Base-by-base conservation (phyloP, 192 early-diverging fungal genomes). In the Umbelopsis sp. region DNA sequence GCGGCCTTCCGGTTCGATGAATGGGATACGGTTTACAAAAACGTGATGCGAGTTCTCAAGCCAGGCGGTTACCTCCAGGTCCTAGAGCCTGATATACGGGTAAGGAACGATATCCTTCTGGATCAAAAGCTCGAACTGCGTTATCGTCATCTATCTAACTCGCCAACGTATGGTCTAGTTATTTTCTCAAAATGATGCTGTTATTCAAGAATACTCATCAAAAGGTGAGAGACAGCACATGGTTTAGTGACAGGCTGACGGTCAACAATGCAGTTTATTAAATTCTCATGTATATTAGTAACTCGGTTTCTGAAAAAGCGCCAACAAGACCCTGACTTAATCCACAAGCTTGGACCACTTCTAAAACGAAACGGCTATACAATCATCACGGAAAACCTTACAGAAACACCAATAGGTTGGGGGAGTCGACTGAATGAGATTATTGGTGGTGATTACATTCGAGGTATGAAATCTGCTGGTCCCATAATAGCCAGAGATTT, bases 51-150 rank as follows among this genome's bases (percentile, higher is more conserved):
- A 49, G 80, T 81, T 0, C 66, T 68, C 6, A 75, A 77, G 66
- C 76, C 80, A 1, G 77, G 76, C 20, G 80, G 80, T 1, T 81
- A 70, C 65, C 56, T 81, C 26, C 73, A 80, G 31, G 34, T 80
- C 45, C 51, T 72, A 21, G 76, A 77, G 25, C 51, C 72, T 22
- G 76, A 77, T 70, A 34, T 62, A n/a, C 56, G 56, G 56, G 56
- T 62, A 62, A 34, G 56, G 31, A 34, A 14, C 24, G n/a, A 49
- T 49, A 49, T 49, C 0, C 47, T 49, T 49, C 1, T 49, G 47
- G n/a, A 49, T n/a, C 45, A 16, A 17, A 49, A 7, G 20, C n/a
- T 17, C 11, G 29, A 3, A n/a, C 1, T 31, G 4, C 4, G 31
- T 29, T 32, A 31, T 4, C 56, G 14, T 34, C 26, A 17, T 62